Base-by-base conservation (phyloP, 1,284 basidiomycete species). In the Malassezia globosa region DNA sequence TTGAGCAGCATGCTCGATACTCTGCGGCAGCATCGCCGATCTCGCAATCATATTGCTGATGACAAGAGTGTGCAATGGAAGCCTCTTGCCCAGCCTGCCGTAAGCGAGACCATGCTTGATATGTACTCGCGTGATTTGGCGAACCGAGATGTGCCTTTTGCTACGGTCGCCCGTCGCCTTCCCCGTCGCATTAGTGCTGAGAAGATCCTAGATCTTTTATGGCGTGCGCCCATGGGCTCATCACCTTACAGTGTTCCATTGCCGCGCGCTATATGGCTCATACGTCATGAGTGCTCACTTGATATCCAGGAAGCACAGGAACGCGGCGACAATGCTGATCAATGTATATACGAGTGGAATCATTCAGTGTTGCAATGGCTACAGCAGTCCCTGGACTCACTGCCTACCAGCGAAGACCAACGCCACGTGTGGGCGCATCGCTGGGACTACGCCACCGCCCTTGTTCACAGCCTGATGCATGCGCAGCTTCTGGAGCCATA, bases 121-220 rank as follows among this genome's bases (percentile, higher is more conserved):
- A 78, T 84, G 16, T 97, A 90, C 82, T 84, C 95, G 62, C 79
- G 80, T 8, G 92, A 96, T 61, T 80, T 97, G 14, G 86, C 89
- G 13, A 84, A 95, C 61, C 83, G 87, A 0, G 76, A 80, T 21
- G 83, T 96, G 2, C 92, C 94, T 0, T 77, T 97, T 4, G 77
- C 82, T 56, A 89, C 87, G 60, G 78, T 97, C 5, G 85, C 76
- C 38, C 85, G 85, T 66, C 86, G 81, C 63, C 84, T 97, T 0
- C 92, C 92, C 0, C 88, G 96, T 66, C 87, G 87, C 0, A 85
- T 85, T 31, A 88, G 88, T 68, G 89, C 88, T 2, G 82, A 87
- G 58, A 87, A 92, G 61, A 77, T 95, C 21, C 77, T 99, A 43
- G 89, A 95, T 55, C 78, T 90, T 56, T 77, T 97, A 46, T 84